Evolutionary conservation across 2,329 filamentous ascomycete genomes (phyloP).

Genomic region (Cladosporium colombiae): DNA sequence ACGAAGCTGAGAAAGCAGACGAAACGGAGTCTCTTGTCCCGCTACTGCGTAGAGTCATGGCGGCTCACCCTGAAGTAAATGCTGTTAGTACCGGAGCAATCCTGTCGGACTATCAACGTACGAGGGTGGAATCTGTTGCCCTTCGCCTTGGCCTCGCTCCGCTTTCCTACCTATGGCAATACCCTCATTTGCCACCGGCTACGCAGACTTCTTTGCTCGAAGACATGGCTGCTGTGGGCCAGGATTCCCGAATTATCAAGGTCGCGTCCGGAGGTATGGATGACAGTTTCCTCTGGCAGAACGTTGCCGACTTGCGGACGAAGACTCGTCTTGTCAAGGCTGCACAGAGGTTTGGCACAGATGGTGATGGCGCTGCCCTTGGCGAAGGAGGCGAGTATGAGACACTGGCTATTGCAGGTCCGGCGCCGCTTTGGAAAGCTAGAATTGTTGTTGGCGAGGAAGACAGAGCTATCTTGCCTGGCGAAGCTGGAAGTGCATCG

Average conservation of each 20-base stretch:
- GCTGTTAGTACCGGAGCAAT: constrained; percentile 91
- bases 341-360: constrained; percentile 67
- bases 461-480: constrained; percentile 57
- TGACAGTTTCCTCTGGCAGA: constrained; percentile 75
- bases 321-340: constrained; percentile 54
- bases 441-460: constrained; percentile 63
- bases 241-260: constrained; percentile 92
- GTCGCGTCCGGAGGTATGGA: constrained; percentile 89
- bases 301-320: constrained; percentile 63
- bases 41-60: constrained; percentile 68
- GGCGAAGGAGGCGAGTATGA: constrained; percentile 97
- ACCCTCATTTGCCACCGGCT: constrained; percentile 66
- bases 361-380: constrained; percentile 68
- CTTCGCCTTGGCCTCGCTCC: constrained; percentile 78
- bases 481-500: constrained; percentile 78
- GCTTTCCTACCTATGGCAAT: constrained; percentile 91
- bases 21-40: constrained; percentile 87
- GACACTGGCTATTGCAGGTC: constrained; percentile 84
- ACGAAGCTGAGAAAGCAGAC: constrained; percentile 53
- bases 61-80: constrained; percentile 74
- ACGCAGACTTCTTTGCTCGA: constrained; percentile 60
- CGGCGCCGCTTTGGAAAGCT: constrained; percentile 68
- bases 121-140: constrained; percentile 89
- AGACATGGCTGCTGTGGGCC: constrained; percentile 76
- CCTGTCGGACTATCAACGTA: constrained; percentile 92